Percentiles rank a stretch among this genome's conserved stretches.
phyloP scores from a whole-genome alignment of 2,329 filamentous ascomycete genomes.

The Hypoxylon sp. region DNA sequence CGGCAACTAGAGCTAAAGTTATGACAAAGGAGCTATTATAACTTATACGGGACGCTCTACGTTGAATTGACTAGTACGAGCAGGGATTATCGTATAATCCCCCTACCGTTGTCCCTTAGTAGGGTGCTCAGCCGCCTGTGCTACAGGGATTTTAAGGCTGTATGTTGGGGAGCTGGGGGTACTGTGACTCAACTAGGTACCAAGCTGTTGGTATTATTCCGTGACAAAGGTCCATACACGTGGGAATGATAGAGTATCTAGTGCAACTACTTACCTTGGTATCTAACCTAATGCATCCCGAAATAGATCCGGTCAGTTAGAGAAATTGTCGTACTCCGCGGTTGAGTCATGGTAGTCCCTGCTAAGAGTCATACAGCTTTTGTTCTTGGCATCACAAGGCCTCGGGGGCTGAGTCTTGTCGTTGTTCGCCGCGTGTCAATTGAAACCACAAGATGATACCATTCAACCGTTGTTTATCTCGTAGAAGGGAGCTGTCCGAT shows the following conservation, averaged over 20 bases:
- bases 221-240: background rate
- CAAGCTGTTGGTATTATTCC: background rate
- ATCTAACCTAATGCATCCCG: no score
- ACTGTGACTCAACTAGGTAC: background rate
- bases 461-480: no score
- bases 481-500: no score
- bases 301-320: no score
- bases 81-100: background rate
- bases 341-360: background rate
- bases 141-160: background rate
- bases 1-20: background rate
- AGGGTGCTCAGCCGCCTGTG: background rate
- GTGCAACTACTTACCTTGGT: no score
- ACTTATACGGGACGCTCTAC: background rate
- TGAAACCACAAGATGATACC: no score
- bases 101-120: background rate
- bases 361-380: background rate
- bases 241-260: background rate
- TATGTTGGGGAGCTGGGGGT: no score
- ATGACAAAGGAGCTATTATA: background rate
- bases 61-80: background rate
- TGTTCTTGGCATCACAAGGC: background rate
- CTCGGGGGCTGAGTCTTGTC: no score
- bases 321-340: no score
- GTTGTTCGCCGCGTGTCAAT: no score